Base-by-base conservation (phyloP, 139 green algal genomes). In the Haematococcus lacustris region DNA sequence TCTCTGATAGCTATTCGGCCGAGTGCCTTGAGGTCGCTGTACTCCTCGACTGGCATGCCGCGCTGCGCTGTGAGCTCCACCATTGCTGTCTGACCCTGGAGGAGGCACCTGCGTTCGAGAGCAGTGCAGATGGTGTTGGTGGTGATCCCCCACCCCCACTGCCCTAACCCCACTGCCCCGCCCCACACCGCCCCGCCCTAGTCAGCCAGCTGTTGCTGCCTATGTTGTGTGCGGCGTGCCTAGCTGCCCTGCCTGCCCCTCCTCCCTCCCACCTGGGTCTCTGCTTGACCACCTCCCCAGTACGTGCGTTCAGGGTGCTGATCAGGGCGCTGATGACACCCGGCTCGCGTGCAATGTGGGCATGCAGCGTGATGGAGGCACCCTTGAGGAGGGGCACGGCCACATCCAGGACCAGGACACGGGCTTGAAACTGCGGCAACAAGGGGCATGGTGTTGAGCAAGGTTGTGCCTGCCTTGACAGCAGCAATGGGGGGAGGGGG, bases 1-100 rank as follows among this genome's bases (percentile, higher is more conserved):
- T 97, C 90, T 6, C 93, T 68, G 65, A 98, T 66, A 21, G 89
- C 89, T 30, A 98, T 73, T 3, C 93, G 78, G 0, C 94, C 93
- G 38, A 98, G 79, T n/a, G 89, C 75, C 41, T 85, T 76, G 59
- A 85, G 87, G 37, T 92, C 82, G 2, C 70, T 40, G 71, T 93
- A 97, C 38, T 78, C 64, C 78, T 98, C 93, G 32, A 97, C 37
- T 38, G 77, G 88, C 68, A 97, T 51, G 0, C 79, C 73, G 3
- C 89, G 76, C 2, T 72, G n/a, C 1, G 74, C 66, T 1, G 81
- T 89, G 23, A 97, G 75, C 83, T 96, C 89, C n/a, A 97, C 68
- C 30, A 94, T 51, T 1, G 79, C 90, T 9, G 79, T 88, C 83
- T 96, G 85, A 23, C 89, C 90, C 60, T 87, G 87, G 2, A 87